Conservation (phyloP, 805 yeast species). For the Scheffersomyces stipitis region DNA sequence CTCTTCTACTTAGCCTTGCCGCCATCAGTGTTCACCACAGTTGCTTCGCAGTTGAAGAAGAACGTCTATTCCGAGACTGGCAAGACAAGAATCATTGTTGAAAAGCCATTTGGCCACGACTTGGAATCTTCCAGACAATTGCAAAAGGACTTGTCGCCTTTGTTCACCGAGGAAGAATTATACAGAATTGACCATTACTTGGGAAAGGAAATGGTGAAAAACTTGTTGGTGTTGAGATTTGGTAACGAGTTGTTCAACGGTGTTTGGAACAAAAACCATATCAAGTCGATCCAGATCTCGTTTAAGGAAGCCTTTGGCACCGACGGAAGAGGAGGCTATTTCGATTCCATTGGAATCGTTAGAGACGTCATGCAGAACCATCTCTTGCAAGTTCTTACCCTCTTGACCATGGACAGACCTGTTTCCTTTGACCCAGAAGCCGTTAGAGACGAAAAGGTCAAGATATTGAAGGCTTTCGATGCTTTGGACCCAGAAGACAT, state of each 20-base stretch:
- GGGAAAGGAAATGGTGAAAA: conserved; percentile 98
- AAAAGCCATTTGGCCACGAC: conserved; percentile 97
- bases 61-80: conserved; percentile 68
- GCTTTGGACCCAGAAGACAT: conserved; percentile 65
- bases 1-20: conserved; percentile 93
- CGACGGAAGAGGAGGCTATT: conserved; percentile 98
- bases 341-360: conserved; percentile 90
- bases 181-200: conserved; percentile 96
- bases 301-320: conserved; percentile 99
- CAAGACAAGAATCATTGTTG: conserved; percentile 77
- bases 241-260: conserved; percentile 86
- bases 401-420: conserved; percentile 95
- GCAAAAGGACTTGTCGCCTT: conserved; percentile 75
- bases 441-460: conserved; percentile 94
- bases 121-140: conserved; percentile 73
- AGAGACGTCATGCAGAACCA: conserved; percentile 99
- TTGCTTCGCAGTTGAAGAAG: conserved; percentile 70
- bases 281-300: conserved; percentile 79
- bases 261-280: conserved; percentile 83
- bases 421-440: conserved; percentile 88
- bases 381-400: conserved; percentile 84
- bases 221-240: conserved; percentile 82
- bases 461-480: conserved; percentile 79
- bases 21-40: conserved; percentile 84
- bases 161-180: conserved; percentile 87